Evolutionary conservation across 805 yeast genomes (phyloP).

Genomic region (Lipomyces yamanashiensis): DNA sequence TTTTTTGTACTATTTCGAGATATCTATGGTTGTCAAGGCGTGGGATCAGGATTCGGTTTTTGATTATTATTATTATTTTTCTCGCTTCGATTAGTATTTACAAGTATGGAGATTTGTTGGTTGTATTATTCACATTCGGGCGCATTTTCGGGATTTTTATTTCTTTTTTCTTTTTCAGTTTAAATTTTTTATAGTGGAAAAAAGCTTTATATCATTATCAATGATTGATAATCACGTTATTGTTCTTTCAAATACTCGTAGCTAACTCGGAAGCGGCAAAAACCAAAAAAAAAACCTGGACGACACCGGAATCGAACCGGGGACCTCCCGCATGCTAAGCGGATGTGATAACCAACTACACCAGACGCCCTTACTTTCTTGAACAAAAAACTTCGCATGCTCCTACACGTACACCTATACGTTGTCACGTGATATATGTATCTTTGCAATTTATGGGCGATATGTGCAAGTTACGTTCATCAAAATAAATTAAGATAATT

Average conservation of each 20-base stretch:
- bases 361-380: constrained; percentile 38
- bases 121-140: not conserved
- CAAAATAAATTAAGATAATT: too few relatives aligned
- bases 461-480: too few relatives aligned
- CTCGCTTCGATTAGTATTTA: not conserved
- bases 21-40: not conserved
- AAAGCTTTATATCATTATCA: not conserved
- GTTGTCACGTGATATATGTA: not conserved
- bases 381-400: not conserved
- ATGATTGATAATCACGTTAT: too few relatives aligned
- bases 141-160: not conserved
- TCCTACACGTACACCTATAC: not conserved
- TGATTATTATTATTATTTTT: not conserved
- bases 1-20: not conserved
- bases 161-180: not conserved
- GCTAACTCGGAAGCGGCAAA: not conserved
- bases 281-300: constrained; percentile 29
- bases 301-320: constrained; percentile 42
- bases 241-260: not conserved
- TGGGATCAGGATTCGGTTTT: constrained; percentile 2
- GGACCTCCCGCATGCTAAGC: constrained; percentile 43
- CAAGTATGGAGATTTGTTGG: not conserved
- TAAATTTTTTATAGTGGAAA: too few relatives aligned
- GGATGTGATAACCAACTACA: constrained; percentile 42
- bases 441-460: too few relatives aligned